Percentiles rank a stretch among this genome's conserved stretches.
phyloP scores from a whole-genome alignment of 202 grass and related monocot species.

The Elaeis oleifera region DNA sequence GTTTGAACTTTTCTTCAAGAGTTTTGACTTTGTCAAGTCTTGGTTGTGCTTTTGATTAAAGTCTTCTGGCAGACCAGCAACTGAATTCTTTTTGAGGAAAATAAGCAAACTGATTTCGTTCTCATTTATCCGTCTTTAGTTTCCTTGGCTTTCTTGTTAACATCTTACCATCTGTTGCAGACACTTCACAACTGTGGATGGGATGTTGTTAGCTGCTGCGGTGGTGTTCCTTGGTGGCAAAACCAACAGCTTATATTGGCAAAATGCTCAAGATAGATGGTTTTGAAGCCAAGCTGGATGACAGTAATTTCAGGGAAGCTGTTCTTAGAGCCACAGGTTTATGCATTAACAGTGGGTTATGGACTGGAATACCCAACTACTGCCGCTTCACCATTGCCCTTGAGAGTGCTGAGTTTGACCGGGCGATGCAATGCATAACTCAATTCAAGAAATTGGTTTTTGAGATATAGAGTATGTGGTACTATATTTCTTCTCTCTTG shows the following conservation, averaged over 20 bases:
- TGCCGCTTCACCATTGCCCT: conserved; percentile 82
- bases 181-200: conserved; percentile 67
- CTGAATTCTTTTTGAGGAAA: no score
- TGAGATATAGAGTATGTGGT: conserved; percentile 10
- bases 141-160: background rate
- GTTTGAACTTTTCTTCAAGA: no score
- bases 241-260: conserved; percentile 57
- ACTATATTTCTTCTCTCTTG: no score
- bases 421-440: conserved; percentile 40
- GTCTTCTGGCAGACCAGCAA: no score
- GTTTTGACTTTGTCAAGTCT: no score
- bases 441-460: conserved; percentile 66
- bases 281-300: conserved; percentile 45
- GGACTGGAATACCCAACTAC: conserved; percentile 63
- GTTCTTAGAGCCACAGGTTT: conserved; percentile 60
- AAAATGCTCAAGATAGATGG: conserved; percentile 49
- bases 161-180: conserved; percentile 24
- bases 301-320: conserved; percentile 62
- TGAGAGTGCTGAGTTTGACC: conserved; percentile 53
- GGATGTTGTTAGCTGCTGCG: conserved; percentile 34
- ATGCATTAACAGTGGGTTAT: conserved; percentile 80
- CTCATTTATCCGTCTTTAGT: background rate
- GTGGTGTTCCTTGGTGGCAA: conserved; percentile 82
- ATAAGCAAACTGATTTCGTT: background rate
- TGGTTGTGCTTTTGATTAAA: no score